Evolutionary conservation across 192 early-diverging fungal species (phyloP), one percentile per base, ranked within the genome.

Genomic region (Spizellomyces punctatus): DNA sequence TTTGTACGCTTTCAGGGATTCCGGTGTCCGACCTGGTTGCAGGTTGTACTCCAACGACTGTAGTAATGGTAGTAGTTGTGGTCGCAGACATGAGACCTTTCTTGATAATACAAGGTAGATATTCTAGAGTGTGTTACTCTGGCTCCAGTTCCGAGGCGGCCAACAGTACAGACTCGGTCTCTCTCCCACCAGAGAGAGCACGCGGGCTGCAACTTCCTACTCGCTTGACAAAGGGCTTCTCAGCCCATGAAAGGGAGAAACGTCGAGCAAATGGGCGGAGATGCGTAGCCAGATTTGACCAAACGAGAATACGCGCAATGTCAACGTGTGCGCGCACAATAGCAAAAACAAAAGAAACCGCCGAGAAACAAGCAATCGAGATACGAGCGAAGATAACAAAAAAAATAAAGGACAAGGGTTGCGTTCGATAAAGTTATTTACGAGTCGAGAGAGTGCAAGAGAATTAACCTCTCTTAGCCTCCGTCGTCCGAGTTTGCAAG

Each of bases 1-100:
- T 56, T 19, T n/a, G 22, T 19, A 56, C 4, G 5, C 6, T 7
- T 6, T n/a, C n/a, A 6, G 54, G 54, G 5, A 22, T 5, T 5
- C 54, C 54, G n/a, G n/a, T 7, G 54, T 19, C 54, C n/a, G n/a
- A 56, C n/a, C 5, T 7, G n/a, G 22, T 22, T 4, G 54, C 54
- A 22, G 52, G 16, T 54, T n/a, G 54, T 6, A 56, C 54, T n/a
- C 43, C 49, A 14, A 47, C 5, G 10, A 69, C 70, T 8, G 70
- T 74, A 62, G 27, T 50, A 46, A 72, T 79, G 10, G 66, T 71
- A 44, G 82, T 86, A 14, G 36, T 41, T 22, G 60, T 16, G 41
- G 60, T 62, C 16, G 36, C 17, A 6, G 60, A 62, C 60, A 62
- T 62, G 19, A 27, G 60, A 10, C 59, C n/a, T 16, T 61, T 12